phyloP scores from a whole-genome alignment of 192 early-diverging fungal genomes.

The Spinellus fusiger region DNA sequence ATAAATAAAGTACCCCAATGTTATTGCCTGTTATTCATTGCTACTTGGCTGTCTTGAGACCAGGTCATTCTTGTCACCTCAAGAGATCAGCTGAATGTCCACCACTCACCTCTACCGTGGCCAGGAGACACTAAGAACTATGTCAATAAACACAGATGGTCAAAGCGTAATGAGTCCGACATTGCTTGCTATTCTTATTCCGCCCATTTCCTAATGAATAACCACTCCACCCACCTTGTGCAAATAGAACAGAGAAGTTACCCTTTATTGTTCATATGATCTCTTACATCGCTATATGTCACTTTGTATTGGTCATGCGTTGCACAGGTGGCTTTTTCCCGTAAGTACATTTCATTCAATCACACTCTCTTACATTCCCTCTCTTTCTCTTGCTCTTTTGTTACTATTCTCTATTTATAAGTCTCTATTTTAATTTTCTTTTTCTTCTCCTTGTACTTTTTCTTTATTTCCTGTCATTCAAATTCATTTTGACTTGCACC shows the following conservation, averaged over 20 bases:
- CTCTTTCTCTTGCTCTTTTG: slow-evolving; percentile 3
- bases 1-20: too few species aligned
- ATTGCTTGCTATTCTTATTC: not conserved
- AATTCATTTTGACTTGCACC: not conserved
- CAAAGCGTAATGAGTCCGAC: not conserved
- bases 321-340: slow-evolving; percentile 12
- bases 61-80: too few species aligned
- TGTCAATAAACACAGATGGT: too few species aligned
- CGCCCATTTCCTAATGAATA: not conserved
- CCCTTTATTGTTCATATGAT: slow-evolving; percentile 1
- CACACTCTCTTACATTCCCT: not conserved
- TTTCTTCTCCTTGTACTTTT: not conserved
- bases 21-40: too few species aligned
- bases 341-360: not conserved
- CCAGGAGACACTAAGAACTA: too few species aligned
- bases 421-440: too few species aligned
- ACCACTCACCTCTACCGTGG: too few species aligned
- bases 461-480: not conserved
- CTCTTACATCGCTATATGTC: not conserved
- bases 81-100: too few species aligned
- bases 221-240: not conserved
- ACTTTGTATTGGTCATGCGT: slow-evolving; percentile 10
- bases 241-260: too few species aligned
- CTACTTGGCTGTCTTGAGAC: too few species aligned
- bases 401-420: too few species aligned